Base-by-base conservation (phyloP, 495 filamentous ascomycete species). In the Aspergillus campestris region DNA sequence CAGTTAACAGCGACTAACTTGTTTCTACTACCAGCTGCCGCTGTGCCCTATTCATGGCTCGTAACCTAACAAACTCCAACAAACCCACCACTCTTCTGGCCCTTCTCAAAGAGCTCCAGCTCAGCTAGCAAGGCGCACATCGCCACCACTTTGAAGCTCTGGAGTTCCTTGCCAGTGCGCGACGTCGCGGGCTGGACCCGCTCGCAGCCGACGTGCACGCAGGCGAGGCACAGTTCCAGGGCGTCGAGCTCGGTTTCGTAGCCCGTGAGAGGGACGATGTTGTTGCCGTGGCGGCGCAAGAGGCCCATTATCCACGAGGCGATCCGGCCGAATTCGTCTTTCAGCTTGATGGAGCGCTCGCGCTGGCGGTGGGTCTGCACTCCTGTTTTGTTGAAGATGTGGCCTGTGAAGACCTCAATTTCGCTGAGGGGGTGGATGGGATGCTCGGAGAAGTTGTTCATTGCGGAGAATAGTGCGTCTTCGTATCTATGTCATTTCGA, bases 341-440 rank as follows among this genome's bases (percentile, higher is more conserved):
- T 77, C 59, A 88, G 44, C 34, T 52, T 51, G 3, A 50, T 61
- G 3, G 79, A 81, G 3, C 59, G 61, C 38, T 91, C 86, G 35
- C 80, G 78, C 47, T 88, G 80, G 1, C 78, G 69, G 40, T 65
- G 71, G 11, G 68, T 79, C 48, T 80, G 78, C 4, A 61, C 60
- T 24, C 81, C 79, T 0, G 61, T 69, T 38, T 74, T 80, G 45
- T 82, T 86, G 14, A 90, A 62, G 40, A 94, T 83, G 34, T 70
- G 76, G 27, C 87, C 86, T 29, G 78, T 72, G 58, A 90, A 87
- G 15, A 86, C 84, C 64, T 94, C 88, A 8, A 83, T 58, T 56
- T 94, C 88, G 3, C 61, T 77, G 8, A 94, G 66, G 10, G 69
- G 70, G 24, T 76, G 68, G 33, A 56, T 58, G 0, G 78, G 77